Evolutionary conservation across 2,329 filamentous ascomycete species (phyloP).

Genomic region (Aaosphaeria arxii): DNA sequence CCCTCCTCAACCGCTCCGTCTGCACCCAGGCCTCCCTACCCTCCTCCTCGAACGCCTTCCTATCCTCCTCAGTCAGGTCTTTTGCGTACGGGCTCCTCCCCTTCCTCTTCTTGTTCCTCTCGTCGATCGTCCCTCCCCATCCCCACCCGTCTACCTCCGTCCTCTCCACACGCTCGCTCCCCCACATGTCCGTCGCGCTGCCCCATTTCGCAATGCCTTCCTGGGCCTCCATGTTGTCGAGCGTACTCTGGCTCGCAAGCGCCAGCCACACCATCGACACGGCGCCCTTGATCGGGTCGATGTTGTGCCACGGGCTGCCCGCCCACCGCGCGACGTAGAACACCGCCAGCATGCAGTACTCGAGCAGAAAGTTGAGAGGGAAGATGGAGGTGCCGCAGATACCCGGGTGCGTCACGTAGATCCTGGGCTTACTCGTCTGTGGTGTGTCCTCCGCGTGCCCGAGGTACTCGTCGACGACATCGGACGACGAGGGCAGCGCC

Average conservation of each 20-base stretch:
- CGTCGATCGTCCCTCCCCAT: slow-evolving; percentile 54
- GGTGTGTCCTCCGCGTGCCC: slow-evolving; percentile 5
- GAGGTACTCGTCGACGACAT: slow-evolving; percentile 37
- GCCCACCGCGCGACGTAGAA: slow-evolving; percentile 72
- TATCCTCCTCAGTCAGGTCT: slow-evolving; percentile 60
- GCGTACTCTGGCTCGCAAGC: slow-evolving; percentile 61
- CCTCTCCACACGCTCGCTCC: slow-evolving; percentile 62
- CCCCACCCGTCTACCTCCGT: slow-evolving; percentile 91
- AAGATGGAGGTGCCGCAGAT: slow-evolving; percentile 81
- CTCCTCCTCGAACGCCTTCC: slow-evolving; percentile 59
- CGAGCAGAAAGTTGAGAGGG: slow-evolving; percentile 67
- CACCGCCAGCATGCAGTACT: slow-evolving; percentile 63
- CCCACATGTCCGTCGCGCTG: slow-evolving; percentile 60
- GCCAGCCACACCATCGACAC: slow-evolving; percentile 75
- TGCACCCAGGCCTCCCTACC: slow-evolving; percentile 63
- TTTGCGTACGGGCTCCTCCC: slow-evolving; percentile 57
- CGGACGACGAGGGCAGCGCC: slow-evolving; percentile 60
- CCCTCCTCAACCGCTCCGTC: slow-evolving; percentile 67
- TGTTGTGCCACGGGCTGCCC: slow-evolving; percentile 85
- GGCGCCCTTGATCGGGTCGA: slow-evolving; percentile 74
- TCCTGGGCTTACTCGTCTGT: slow-evolving; percentile 49
- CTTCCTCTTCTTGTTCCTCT: slow-evolving; percentile 42
- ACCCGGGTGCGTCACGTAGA: slow-evolving; percentile 83
- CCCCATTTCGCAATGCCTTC: slow-evolving; percentile 78
- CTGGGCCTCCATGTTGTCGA: slow-evolving; percentile 54